Evolutionary conservation across 2,329 filamentous ascomycete genomes (phyloP).

Genomic region (Pseudogymnoascus sp.): DNA sequence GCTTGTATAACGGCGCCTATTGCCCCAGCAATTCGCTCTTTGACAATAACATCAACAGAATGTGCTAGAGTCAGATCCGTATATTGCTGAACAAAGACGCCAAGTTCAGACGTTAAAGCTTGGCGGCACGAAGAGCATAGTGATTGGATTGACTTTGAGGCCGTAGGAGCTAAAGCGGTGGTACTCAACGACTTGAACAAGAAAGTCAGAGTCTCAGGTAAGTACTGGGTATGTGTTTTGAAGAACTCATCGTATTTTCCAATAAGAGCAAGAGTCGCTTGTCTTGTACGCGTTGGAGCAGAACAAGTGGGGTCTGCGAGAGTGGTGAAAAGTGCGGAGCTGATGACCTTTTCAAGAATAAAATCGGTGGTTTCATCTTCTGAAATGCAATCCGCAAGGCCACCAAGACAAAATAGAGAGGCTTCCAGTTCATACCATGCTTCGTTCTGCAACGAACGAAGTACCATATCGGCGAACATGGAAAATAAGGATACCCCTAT

Average conservation of each 20-base stretch:
- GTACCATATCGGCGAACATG: slow-evolving; percentile 50
- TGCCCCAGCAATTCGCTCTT: slow-evolving; percentile 67
- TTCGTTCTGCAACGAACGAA: slow-evolving; percentile 43
- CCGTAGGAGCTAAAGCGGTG: slow-evolving; percentile 55
- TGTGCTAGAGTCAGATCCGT: slow-evolving; percentile 51
- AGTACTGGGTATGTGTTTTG: slow-evolving; percentile 57
- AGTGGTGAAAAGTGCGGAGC: slow-evolving; percentile 50
- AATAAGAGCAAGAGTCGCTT: slow-evolving; percentile 64
- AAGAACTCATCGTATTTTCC: slow-evolving; percentile 74
- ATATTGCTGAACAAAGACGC: slow-evolving; percentile 67
- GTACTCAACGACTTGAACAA: slow-evolving; percentile 66
- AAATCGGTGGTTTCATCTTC: slow-evolving; percentile 54
- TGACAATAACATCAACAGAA: slow-evolving; percentile 58
- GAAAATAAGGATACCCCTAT: slow-evolving; percentile 50
- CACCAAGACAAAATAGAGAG: slow-evolving; percentile 57
- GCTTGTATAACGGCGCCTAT: slow-evolving; percentile 73
- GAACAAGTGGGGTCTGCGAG: slow-evolving; percentile 43
- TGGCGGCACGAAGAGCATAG: slow-evolving; percentile 71
- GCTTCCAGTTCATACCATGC: slow-evolving; percentile 57
- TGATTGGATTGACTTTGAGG: slow-evolving; percentile 67
- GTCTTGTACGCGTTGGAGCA: slow-evolving; percentile 57
- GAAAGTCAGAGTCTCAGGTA: slow-evolving; percentile 67
- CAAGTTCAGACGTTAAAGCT: slow-evolving; percentile 60
- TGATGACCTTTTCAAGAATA: slow-evolving; percentile 56
- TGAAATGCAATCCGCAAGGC: slow-evolving; percentile 59